These are phyloP conservation scores for Sporormia fimetaria DNA, from an alignment of 495 filamentous ascomycete genomes.

Conservation along the genomic window DNA sequence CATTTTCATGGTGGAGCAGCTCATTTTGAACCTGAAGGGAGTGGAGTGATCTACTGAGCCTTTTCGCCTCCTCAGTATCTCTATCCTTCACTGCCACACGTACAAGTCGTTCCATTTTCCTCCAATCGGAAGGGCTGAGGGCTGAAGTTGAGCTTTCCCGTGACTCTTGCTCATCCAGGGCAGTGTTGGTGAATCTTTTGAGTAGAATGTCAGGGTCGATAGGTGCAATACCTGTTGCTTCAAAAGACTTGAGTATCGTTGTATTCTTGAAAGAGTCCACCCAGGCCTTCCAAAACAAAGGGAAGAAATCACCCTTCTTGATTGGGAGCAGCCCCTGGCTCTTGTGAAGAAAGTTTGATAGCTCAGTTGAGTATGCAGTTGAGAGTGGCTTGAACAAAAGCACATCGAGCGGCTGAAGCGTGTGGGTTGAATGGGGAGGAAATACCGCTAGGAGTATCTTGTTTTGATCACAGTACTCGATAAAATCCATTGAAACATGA, in stretches of 20 bases:
- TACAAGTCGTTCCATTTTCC: conserved; percentile 5
- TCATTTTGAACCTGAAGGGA: neutral
- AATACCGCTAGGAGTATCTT: conserved; percentile 12
- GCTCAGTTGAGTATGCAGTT: conserved; percentile 5
- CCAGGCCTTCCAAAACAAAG: conserved; percentile 6
- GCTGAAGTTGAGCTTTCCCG: neutral
- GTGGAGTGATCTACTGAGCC: conserved; percentile 1
- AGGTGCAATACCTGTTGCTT: neutral
- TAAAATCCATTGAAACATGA: conserved; percentile 18
- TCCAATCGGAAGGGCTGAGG: conserved; percentile 1
- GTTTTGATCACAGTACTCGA: conserved; percentile 12
- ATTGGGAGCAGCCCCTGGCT: conserved; percentile 3
- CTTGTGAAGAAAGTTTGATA: conserved; percentile 1
- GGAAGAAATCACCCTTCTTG: conserved; percentile 8
- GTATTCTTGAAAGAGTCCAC: neutral
- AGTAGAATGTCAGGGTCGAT: neutral
- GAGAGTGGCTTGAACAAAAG: conserved; percentile 7
- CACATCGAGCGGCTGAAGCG: conserved; percentile 20
- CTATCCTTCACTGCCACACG: neutral
- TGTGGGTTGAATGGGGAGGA: conserved; percentile 21
- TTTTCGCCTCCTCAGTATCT: neutral
- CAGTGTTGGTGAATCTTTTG: conserved; percentile 3
- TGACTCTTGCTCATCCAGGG: neutral
- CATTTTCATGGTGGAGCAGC: conserved; percentile 2
- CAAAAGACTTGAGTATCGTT: neutral